Conservation (phyloP, 163 green algal species). For the Trebouxiophyceae sp. region DNA sequence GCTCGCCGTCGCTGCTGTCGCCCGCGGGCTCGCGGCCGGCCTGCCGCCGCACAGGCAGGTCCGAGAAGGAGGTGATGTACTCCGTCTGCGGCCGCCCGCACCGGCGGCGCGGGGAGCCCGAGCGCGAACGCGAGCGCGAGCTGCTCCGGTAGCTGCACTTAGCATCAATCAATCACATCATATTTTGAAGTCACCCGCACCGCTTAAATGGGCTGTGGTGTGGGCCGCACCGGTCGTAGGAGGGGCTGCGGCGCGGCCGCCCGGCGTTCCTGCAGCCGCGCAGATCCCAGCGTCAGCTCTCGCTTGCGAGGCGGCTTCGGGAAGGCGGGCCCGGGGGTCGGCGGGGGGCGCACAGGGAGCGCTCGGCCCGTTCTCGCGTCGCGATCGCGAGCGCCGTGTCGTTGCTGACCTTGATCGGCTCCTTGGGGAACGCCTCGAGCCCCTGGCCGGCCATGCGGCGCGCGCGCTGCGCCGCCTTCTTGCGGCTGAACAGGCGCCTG, state of each 20-base stretch:
- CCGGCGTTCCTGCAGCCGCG: no score
- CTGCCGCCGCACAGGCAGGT: no score
- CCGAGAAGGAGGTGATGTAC: conserved; percentile 39
- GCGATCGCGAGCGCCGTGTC: conserved; percentile 3
- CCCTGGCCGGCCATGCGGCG: conserved; percentile 62
- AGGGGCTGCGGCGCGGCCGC: conserved; percentile 3
- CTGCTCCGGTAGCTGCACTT: neutral
- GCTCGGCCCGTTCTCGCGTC: neutral
- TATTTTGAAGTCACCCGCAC: no score
- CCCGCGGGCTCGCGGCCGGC: no score
- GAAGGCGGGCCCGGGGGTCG: neutral
- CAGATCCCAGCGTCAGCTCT: no score
- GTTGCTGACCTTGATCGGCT: no score
- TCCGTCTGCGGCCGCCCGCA: conserved; percentile 11
- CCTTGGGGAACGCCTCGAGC: conserved; percentile 12
- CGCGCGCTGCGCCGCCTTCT: conserved; percentile 50
- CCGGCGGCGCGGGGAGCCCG: neutral
- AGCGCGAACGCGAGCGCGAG: neutral
- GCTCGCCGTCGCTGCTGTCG: no score
- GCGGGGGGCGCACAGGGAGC: neutral
- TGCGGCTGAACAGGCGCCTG: conserved; percentile 43
- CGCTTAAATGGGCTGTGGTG: no score
- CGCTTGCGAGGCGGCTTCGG: no score
- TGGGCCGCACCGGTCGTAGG: conserved; percentile 5
- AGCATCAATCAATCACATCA: no score